Evolutionary conservation across 2,329 filamentous ascomycete genomes (phyloP).

Genomic region (Sclerotinia nivalis): DNA sequence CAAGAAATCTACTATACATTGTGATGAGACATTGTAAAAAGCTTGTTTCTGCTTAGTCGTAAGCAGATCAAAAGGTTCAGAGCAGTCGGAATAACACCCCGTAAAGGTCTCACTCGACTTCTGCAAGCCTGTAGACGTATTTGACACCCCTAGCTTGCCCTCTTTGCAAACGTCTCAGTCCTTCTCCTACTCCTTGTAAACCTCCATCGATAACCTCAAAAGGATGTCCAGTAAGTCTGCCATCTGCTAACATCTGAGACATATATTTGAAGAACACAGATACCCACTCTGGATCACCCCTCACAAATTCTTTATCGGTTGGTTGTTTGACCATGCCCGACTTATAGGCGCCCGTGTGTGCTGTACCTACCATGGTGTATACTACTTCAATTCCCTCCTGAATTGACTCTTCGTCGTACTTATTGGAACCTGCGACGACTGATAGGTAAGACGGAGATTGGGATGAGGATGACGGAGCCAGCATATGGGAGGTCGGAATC

Average conservation of each 20-base stretch:
- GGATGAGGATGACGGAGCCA: background rate
- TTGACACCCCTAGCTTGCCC: slow-evolving; percentile 64
- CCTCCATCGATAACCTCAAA: slow-evolving; percentile 52
- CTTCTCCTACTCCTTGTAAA: slow-evolving; percentile 49
- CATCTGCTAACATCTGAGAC: slow-evolving; percentile 47
- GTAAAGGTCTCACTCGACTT: slow-evolving; percentile 1
- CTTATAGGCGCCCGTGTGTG: background rate
- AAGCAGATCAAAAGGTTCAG: background rate
- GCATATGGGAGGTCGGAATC: background rate
- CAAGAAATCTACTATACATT: background rate
- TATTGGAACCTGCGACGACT: background rate
- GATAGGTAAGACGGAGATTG: background rate
- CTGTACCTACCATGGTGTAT: slow-evolving; percentile 16
- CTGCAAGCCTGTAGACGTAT: slow-evolving; percentile 52
- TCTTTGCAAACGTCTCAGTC: slow-evolving; percentile 54
- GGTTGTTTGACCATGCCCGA: slow-evolving; percentile 7
- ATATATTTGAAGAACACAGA: slow-evolving; percentile 19
- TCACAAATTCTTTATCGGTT: slow-evolving; percentile 1
- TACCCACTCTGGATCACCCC: background rate
- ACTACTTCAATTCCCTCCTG: background rate
- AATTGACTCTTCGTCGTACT: slow-evolving; percentile 10
- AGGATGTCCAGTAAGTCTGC: slow-evolving; percentile 51
- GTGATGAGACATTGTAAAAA: background rate
- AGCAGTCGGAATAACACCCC: background rate
- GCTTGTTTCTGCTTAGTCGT: background rate